A percentile compares a stretch with the other conserved stretches of the same genome.
Conservation (phyloP, 192 early-diverging fungal species). For the Phycomyces nitens region DNA sequence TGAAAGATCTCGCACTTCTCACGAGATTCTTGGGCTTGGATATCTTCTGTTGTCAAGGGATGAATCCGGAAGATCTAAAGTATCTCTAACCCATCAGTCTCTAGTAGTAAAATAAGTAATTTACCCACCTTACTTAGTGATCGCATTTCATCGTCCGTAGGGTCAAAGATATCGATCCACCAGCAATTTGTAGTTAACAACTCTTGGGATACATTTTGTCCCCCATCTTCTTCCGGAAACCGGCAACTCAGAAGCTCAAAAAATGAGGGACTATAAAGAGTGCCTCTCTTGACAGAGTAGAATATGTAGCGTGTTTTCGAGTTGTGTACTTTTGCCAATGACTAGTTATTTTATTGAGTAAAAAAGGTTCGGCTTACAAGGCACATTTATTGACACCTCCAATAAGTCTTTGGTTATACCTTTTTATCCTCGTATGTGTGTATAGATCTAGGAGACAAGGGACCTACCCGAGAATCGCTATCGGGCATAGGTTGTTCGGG, state of each 20-base stretch:
- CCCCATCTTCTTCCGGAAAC: not conserved
- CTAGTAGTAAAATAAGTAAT: not conserved
- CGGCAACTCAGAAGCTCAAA: constrained; percentile 41
- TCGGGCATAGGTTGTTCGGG: too few relatives aligned
- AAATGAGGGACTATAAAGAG: constrained; percentile 52
- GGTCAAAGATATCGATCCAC: constrained; percentile 67
- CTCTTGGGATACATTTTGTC: constrained; percentile 30
- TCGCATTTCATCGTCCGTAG: constrained; percentile 54
- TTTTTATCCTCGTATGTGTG: too few relatives aligned
- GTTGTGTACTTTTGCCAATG: not conserved
- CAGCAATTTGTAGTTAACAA: constrained; percentile 43
- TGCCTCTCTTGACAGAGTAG: constrained; percentile 58
- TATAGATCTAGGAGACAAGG: too few relatives aligned
- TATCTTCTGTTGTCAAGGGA: constrained; percentile 86
- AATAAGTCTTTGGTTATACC: too few relatives aligned
- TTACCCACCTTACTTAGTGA: constrained; percentile 49
- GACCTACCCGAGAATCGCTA: too few relatives aligned
- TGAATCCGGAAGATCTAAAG: constrained; percentile 67
- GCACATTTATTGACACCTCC: too few relatives aligned
- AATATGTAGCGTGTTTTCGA: constrained; percentile 51
- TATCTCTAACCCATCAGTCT: constrained; percentile 5
- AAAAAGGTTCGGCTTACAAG: too few relatives aligned
- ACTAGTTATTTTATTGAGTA: not conserved
- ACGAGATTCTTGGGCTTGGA: constrained; percentile 78
- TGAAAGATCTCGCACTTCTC: constrained; percentile 92